Percentiles rank a stretch among this genome's conserved stretches.
Evolutionary conservation across 495 filamentous ascomycete genomes (phyloP).

Genomic region (Penicillium roqueforti): DNA sequence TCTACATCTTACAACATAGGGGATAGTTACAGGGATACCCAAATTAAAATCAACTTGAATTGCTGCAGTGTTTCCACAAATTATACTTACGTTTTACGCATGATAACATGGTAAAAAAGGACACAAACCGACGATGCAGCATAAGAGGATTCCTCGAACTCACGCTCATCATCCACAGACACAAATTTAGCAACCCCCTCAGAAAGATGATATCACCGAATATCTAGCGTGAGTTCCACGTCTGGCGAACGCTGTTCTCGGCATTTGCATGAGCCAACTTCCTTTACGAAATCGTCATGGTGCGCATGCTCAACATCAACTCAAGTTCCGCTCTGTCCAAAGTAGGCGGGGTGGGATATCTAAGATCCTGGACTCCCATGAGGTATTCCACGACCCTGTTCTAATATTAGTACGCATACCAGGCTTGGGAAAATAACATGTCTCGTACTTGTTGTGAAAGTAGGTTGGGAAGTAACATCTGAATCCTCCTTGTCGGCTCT

Average conservation of each 20-base stretch:
- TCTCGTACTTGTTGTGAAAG: not conserved
- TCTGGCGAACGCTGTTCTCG: not conserved
- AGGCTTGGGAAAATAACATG: not conserved
- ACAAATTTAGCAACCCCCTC: not conserved
- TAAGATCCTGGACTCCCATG: not conserved
- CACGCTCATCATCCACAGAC: not conserved
- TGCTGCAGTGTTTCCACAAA: not conserved
- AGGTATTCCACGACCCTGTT: not conserved
- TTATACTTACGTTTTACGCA: not conserved
- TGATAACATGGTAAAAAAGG: not conserved
- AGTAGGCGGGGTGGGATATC: not conserved
- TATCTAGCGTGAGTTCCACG: not conserved
- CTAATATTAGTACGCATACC: not conserved
- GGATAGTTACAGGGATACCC: no score
- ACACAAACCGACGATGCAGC: not conserved
- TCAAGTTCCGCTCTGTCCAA: not conserved
- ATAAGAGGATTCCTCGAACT: not conserved
- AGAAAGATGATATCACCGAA: not conserved
- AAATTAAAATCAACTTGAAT: not conserved
- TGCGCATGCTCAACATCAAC: not conserved
- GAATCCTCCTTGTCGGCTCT: not conserved
- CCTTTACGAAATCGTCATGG: not conserved
- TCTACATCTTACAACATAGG: no score
- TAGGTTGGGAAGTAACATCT: not conserved
- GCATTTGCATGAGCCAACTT: not conserved